These are phyloP conservation scores for Dryas integrifolia DNA, from an alignment of 331 rosid species.

Conservation along the genomic window DNA sequence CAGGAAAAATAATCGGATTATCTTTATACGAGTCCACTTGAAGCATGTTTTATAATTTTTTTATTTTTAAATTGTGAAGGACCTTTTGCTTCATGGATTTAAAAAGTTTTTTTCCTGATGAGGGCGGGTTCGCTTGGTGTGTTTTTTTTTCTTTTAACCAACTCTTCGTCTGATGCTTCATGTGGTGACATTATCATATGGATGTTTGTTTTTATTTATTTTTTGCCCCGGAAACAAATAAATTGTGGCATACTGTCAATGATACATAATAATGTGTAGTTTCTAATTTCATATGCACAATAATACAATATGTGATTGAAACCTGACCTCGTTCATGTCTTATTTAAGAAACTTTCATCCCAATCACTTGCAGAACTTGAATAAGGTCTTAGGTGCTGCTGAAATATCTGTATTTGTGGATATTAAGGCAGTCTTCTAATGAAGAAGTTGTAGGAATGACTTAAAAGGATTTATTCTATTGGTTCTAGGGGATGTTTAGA, in stretches of 20 bases:
- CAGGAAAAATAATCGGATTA: background rate
- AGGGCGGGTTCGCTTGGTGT: background rate
- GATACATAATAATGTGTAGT: background rate
- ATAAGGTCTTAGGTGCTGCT: no score
- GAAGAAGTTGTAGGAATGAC: no score
- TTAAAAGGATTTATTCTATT: no score
- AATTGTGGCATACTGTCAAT: background rate
- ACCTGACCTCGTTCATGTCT: background rate
- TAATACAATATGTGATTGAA: background rate
- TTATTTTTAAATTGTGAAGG: background rate
- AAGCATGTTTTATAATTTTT: background rate
- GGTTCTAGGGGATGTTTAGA: no score
- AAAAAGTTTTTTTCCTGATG: background rate
- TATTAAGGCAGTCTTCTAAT: no score
- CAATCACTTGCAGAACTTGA: background rate
- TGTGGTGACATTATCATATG: background rate
- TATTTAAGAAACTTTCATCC: background rate
- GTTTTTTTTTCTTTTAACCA: no score
- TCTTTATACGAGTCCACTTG: background rate
- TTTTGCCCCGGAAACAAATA: background rate
- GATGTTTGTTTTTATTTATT: background rate
- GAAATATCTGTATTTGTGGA: no score
- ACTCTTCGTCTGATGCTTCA: conserved; percentile 4
- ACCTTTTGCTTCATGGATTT: background rate
- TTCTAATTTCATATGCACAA: background rate